Evolutionary conservation across 257 asterid genomes (phyloP).

Genomic region (Solanum medicagineum): DNA sequence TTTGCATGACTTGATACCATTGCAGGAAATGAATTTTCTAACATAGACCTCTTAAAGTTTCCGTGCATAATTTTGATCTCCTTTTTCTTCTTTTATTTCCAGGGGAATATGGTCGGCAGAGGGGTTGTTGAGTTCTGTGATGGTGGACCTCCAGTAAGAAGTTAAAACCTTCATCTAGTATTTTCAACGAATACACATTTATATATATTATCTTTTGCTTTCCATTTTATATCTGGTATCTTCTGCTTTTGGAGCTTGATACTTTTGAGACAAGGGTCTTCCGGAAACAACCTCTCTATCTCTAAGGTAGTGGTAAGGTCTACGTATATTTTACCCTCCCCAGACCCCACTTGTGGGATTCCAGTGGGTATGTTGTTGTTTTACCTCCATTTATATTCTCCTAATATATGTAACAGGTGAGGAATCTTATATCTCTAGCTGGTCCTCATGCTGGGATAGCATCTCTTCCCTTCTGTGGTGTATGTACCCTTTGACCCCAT

Average conservation of each 20-base stretch:
- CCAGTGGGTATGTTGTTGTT: no score
- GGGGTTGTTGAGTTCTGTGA: conserved; percentile 78
- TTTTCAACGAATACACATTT: neutral
- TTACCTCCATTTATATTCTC: neutral
- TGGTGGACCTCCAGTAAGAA: conserved; percentile 79
- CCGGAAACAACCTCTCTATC: no score
- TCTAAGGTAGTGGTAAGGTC: no score
- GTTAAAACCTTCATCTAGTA: neutral
- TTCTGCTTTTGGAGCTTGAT: no score
- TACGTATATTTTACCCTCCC: no score
- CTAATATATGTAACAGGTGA: conserved; percentile 44
- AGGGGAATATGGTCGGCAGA: conserved; percentile 87
- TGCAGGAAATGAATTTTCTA: neutral
- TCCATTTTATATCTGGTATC: no score
- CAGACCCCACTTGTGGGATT: no score
- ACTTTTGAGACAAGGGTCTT: no score
- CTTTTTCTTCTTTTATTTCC: neutral
- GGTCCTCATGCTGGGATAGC: conserved; percentile 98
- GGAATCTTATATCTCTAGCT: conserved; percentile 69
- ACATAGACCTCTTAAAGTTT: neutral
- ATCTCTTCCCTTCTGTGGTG: conserved; percentile 74
- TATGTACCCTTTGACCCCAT: conserved; percentile 21
- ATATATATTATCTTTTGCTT: no score
- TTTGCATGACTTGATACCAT: neutral
- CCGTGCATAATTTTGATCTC: neutral